Evolutionary conservation across 2,329 filamentous ascomycete genomes (phyloP), one percentile per base, ranked within the genome.

Genomic region (Cladosporium sp.): DNA sequence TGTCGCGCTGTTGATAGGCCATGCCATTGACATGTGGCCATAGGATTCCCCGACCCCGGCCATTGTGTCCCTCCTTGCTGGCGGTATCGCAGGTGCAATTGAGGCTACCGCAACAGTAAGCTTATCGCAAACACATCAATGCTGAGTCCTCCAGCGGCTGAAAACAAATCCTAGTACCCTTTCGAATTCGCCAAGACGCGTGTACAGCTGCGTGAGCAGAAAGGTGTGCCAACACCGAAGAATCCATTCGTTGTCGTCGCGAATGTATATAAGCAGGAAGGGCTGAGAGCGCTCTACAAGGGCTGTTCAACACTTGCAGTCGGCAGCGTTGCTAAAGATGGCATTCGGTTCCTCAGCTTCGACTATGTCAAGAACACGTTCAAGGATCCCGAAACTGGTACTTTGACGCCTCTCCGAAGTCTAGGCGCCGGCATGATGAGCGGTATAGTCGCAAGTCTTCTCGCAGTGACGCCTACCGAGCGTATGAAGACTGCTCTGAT

Each of bases 121-220:
- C 48, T 25, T 34, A 36, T 25, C 14, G 32, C 4, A 28, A 26
- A 28, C 5, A 28, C 23, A 23, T 32, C 18, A 32, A 54, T 54
- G 14, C n/a, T 53, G 14, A 21, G 21, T 32, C 30, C 13, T 56
- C 7, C 14, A 30, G 23, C 23, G 32, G 5, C 26, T 57, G 39
- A 64, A 13, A 23, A n/a, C n/a, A n/a, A 13, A 14, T 32, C 36
- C 13, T 58, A 76, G 73, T 89, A 89, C 74, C 88, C 88, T 0
- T 85, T 89, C 70, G 88, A 90, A 72, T 90, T 89, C 70, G 86
- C 87, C 63, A 90, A 90, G 76, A 89, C 88, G 0, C 79, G 86
- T 63, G 82, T 86, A 3, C 86, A 89, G 68, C 78, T 88, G n/a
- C 79, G 79, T 32, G 75, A 77, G 48, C 76, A 82, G 64, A 78